Evolutionary conservation across 768 basidiomycete species (phyloP).

Genomic region (Tephrocybe sp.): DNA sequence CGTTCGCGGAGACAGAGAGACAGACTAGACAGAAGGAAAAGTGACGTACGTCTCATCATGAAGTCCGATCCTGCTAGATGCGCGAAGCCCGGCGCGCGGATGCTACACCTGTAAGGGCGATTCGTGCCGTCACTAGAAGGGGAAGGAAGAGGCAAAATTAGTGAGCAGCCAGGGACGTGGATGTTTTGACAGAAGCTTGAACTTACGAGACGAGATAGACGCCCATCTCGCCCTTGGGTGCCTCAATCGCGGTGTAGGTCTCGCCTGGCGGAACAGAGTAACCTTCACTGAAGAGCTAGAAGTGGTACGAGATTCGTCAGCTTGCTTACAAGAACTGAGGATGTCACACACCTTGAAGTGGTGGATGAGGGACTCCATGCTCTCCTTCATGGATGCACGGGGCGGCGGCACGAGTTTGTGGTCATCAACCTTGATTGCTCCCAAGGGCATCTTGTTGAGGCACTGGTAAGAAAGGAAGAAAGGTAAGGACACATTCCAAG

Average conservation of each 20-base stretch:
- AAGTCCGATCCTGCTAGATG: conserved; percentile 96
- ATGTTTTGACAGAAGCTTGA: conserved; percentile 15
- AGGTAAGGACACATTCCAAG: neutral
- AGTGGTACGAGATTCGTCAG: neutral
- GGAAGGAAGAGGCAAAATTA: conserved; percentile 1
- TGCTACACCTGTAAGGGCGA: conserved; percentile 95
- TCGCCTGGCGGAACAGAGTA: conserved; percentile 96
- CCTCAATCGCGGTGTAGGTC: conserved; percentile 97
- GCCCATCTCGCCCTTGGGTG: conserved; percentile 98
- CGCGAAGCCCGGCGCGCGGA: conserved; percentile 94
- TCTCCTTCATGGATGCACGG: conserved; percentile 98
- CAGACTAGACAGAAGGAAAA: conserved; percentile 9
- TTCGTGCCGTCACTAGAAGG: conserved; percentile 82
- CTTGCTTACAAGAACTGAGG: neutral
- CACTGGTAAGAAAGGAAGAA: conserved; percentile 51
- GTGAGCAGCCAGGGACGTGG: neutral
- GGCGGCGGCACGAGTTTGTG: conserved; percentile 97
- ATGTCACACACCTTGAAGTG: conserved; percentile 81
- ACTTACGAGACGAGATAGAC: conserved; percentile 94
- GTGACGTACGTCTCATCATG: conserved; percentile 88
- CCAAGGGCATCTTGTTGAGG: conserved; percentile 95
- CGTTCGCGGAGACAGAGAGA: neutral
- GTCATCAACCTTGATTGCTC: conserved; percentile 93
- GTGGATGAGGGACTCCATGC: conserved; percentile 97
- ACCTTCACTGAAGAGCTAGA: conserved; percentile 91